Percentiles rank a stretch among this genome's conserved stretches.
Conservation (phyloP, 1,284 basidiomycete genomes). For the Malassezia dermatis region DNA sequence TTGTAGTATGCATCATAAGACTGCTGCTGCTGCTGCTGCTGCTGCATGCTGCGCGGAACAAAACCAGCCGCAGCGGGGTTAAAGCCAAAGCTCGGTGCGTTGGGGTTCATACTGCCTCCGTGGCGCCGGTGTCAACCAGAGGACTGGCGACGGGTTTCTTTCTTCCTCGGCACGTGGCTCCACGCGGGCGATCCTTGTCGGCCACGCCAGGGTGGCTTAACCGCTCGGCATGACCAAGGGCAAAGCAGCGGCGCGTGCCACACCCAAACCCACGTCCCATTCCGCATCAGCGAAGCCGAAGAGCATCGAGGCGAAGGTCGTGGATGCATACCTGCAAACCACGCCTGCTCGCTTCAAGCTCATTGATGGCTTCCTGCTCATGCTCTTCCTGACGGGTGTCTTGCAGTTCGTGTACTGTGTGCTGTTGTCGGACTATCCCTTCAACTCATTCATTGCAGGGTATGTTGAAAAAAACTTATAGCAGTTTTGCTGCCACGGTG, state of each 20-base stretch:
- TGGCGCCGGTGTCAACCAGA: neutral
- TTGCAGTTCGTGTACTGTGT: conserved; percentile 85
- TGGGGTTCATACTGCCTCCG: conserved; percentile 40
- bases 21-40: conserved; percentile 25
- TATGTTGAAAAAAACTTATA: conserved; percentile 50
- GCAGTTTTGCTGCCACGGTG: conserved; percentile 79
- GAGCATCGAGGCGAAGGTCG: conserved; percentile 53
- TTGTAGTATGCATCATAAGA: conserved; percentile 17
- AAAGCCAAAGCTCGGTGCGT: conserved; percentile 45
- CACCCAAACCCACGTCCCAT: neutral
- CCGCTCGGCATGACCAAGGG: neutral
- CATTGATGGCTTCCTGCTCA: conserved; percentile 82
- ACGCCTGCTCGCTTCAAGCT: conserved; percentile 80
- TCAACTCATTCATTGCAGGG: conserved; percentile 94
- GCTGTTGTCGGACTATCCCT: conserved; percentile 82
- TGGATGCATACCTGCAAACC: conserved; percentile 59
- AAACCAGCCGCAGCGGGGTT: conserved; percentile 44
- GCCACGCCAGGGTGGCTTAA: neutral
- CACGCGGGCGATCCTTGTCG: neutral
- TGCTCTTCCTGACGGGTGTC: conserved; percentile 82
- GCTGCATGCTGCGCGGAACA: conserved; percentile 27
- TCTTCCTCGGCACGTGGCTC: conserved; percentile 10
- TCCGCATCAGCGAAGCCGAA: neutral
- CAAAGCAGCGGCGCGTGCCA: neutral
- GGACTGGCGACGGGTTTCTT: neutral